Percentiles rank a stretch among this genome's conserved stretches.
phyloP scores from a whole-genome alignment of 2,329 filamentous ascomycete species.

The Penicillium freii region DNA sequence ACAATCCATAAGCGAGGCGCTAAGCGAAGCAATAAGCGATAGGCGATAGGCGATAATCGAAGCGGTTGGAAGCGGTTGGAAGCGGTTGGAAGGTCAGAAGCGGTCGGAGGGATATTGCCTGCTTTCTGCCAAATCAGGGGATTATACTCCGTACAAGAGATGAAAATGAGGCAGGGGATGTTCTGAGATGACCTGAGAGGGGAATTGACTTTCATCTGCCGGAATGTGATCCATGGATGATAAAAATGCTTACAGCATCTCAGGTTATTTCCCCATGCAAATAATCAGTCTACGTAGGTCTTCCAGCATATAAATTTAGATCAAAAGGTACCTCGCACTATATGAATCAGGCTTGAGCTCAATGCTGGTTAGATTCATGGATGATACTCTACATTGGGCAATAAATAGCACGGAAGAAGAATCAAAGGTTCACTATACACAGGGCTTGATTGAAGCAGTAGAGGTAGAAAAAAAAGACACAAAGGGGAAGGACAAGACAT shows the following conservation, averaged over 20 bases:
- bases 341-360: neutral
- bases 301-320: neutral
- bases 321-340: neutral
- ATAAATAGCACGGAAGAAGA: conserved; percentile 10
- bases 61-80: no score
- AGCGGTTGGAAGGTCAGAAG: neutral
- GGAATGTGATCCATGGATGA: neutral
- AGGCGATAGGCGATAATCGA: no score
- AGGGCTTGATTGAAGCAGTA: conserved; percentile 27
- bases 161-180: no score
- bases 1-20: neutral
- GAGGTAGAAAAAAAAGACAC: conserved; percentile 19
- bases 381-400: neutral
- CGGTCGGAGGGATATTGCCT: neutral
- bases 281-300: neutral
- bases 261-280: neutral
- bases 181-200: no score
- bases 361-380: neutral
- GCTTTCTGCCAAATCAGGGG: neutral
- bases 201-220: neutral
- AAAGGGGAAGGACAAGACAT: conserved; percentile 26
- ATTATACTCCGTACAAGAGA: no score
- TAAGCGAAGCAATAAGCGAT: no score
- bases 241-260: neutral
- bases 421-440: conserved; percentile 34